These are phyloP conservation scores for Ophiosphaerella korrae DNA, from an alignment of 2,329 filamentous ascomycete species.

Conservation along the genomic window DNA sequence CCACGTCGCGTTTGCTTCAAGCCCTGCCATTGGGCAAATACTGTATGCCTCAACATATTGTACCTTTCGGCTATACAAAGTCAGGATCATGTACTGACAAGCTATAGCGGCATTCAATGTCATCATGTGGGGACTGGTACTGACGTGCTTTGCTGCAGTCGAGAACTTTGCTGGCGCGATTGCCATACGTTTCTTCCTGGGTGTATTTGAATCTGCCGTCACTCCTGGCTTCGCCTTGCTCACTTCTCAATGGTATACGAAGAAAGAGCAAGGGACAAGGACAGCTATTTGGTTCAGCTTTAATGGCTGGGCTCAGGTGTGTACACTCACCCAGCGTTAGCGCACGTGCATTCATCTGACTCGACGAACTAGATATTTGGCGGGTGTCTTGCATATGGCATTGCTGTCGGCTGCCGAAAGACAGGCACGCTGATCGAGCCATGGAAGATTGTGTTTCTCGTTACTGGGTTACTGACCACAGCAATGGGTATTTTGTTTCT, in stretches of 20 bases:
- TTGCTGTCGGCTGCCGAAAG: constrained; percentile 60
- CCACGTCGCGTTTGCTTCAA: constrained; percentile 68
- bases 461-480: constrained; percentile 52
- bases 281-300: constrained; percentile 72
- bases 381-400: constrained; percentile 67
- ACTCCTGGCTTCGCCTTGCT: constrained; percentile 72
- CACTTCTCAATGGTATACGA: constrained; percentile 75
- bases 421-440: constrained; percentile 64
- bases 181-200: constrained; percentile 70
- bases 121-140: constrained; percentile 65
- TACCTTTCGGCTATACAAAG: neutral
- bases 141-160: constrained; percentile 67
- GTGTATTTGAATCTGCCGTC: constrained; percentile 70
- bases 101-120: constrained; percentile 61
- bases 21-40: constrained; percentile 69
- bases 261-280: constrained; percentile 67
- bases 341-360: neutral
- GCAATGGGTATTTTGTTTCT: constrained; percentile 51
- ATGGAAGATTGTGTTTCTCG: constrained; percentile 66
- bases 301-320: constrained; percentile 62
- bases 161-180: constrained; percentile 65
- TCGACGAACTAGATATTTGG: constrained; percentile 57
- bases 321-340: constrained; percentile 32
- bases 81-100: constrained; percentile 3
- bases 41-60: constrained; percentile 31